phyloP scores from a whole-genome alignment of 176 grass and related monocot species.

The Carex myosuroides region DNA sequence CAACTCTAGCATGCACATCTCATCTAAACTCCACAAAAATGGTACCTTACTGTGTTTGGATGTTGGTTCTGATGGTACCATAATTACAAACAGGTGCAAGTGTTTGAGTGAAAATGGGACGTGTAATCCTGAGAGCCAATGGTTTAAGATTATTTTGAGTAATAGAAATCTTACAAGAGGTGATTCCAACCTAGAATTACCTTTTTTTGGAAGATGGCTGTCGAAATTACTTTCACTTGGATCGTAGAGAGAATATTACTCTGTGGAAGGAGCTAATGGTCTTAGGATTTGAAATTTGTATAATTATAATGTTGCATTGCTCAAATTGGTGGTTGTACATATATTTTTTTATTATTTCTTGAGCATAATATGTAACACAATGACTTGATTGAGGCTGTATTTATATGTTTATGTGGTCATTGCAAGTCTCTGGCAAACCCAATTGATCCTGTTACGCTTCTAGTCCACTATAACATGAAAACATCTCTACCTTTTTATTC shows the following conservation, averaged over 20 bases:
- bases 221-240: not conserved
- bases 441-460: no score
- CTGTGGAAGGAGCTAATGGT: not conserved
- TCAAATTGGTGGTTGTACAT: constrained; percentile 14
- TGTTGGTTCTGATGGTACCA: constrained; percentile 29
- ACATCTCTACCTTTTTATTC: not conserved
- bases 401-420: no score
- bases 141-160: constrained; percentile 80
- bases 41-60: constrained; percentile 67
- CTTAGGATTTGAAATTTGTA: constrained; percentile 1
- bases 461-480: not conserved
- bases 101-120: constrained; percentile 44
- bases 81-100: constrained; percentile 60
- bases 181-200: constrained; percentile 40
- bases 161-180: constrained; percentile 28
- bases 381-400: not conserved
- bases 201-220: constrained; percentile 27
- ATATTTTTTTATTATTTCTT: not conserved
- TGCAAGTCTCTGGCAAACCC: no score
- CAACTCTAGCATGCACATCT: constrained; percentile 69
- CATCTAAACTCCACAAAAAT: constrained; percentile 44
- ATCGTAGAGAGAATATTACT: not conserved
- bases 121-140: constrained; percentile 78
- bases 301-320: not conserved
- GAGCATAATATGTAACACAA: not conserved